Evolutionary conservation across 129 eudicot species (phyloP), one percentile per base, ranked within the genome.

Genomic region (Flaveria ramosissima): DNA sequence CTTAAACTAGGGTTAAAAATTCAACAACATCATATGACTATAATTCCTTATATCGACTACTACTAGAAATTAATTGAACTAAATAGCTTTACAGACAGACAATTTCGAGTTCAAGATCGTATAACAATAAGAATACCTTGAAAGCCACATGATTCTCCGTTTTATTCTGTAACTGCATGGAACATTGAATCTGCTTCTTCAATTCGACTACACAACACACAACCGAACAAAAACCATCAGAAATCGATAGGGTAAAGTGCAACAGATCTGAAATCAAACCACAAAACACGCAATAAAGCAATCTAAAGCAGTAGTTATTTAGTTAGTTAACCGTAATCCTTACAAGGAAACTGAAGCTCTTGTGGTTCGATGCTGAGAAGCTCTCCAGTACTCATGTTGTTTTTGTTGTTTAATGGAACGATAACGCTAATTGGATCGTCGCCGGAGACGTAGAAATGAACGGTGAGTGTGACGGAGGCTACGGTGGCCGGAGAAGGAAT

Each of bases 161-260:
- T 72, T 84, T 89, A 81, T 92, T 92, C 68, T 82, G 75, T 65
- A 91, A 79, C 65, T 79, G 87, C 97, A 91, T 78, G 70, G 93
- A 86, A 79, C 94, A 88, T 42, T 90, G 79, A 89, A 88, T 85
- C 97, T 91, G 97, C 81, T 91, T 91, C 92, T 83, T 88, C 92
- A 91, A 81, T 85, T 91, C 97, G 70, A 91, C 97, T 91, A 69
- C 19, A 43, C 46, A 47, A 51, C 27, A 11, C 42, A 43, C 56
- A 24, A 42, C 60, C 51, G 36, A 42, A 65, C 66, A 70, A 13
- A 66, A 75, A 51, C 9, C 30, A 42, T 27, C 43, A 32, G 45
- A 57, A 53, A 71, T 72, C 16, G 19, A 24, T 19, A 7, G 3
- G 62, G 55, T 36, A 51, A 57, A 50, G 55, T 51, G 67, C 20